Evolutionary conservation across 2,329 filamentous ascomycete species (phyloP).

Genomic region (Rhinocladiella similis): DNA sequence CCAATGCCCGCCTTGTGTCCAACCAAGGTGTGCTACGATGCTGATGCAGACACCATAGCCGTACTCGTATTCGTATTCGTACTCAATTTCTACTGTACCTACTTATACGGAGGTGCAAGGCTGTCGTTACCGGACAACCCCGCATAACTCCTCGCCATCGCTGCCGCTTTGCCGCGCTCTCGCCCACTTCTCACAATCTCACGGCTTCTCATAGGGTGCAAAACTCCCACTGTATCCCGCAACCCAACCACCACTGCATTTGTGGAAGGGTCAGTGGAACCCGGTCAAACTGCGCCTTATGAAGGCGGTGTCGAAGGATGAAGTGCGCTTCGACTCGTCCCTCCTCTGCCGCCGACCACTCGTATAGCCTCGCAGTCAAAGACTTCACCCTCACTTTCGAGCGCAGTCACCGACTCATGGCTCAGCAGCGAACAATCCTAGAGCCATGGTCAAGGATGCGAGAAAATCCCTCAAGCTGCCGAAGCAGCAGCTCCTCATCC

Average conservation of each 20-base stretch:
- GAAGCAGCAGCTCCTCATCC: constrained; percentile 71
- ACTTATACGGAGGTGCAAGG: too few relatives aligned
- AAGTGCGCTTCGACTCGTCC: background rate
- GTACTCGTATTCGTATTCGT: too few relatives aligned
- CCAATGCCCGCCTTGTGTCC: too few relatives aligned
- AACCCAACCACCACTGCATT: background rate
- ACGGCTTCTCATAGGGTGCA: constrained; percentile 1
- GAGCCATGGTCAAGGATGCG: constrained; percentile 23
- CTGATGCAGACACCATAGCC: too few relatives aligned
- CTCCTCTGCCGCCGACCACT: background rate
- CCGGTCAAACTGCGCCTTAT: constrained; percentile 18
- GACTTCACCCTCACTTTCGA: background rate
- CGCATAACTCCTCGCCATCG: too few relatives aligned
- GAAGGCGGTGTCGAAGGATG: background rate
- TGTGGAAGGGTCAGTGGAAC: background rate
- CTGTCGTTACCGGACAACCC: too few relatives aligned
- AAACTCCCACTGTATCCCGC: background rate
- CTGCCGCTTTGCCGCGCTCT: background rate
- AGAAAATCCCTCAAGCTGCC: constrained; percentile 62
- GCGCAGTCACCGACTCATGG: constrained; percentile 13
- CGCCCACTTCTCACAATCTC: background rate
- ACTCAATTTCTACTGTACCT: too few relatives aligned
- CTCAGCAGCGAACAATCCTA: constrained; percentile 4
- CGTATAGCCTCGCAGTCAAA: background rate
- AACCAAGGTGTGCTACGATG: too few relatives aligned